These are phyloP conservation scores for Voacanga thouarsii DNA, from an alignment of 257 asterid genomes.

Conservation along the genomic window DNA sequence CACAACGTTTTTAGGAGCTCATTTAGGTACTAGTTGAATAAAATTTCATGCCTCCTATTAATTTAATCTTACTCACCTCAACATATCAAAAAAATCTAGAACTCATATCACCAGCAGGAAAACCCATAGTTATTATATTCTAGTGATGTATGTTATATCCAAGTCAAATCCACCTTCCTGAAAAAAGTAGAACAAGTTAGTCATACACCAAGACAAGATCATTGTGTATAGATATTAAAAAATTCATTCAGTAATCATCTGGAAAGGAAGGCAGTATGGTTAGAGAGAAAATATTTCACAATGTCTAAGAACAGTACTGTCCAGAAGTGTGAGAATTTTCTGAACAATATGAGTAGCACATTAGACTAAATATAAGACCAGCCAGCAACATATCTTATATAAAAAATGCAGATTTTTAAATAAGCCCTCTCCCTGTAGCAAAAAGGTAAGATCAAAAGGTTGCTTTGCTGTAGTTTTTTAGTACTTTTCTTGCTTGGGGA, in stretches of 20 bases:
- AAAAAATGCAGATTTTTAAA: not conserved
- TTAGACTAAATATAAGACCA: not conserved
- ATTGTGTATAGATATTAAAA: not conserved
- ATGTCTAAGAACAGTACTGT: too few relatives aligned
- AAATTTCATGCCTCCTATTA: too few relatives aligned
- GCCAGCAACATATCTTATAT: not conserved
- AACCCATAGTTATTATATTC: conserved; percentile 99
- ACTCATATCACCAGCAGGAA: conserved; percentile 99
- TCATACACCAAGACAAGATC: conserved; percentile 1
- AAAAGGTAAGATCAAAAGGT: not conserved
- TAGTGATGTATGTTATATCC: conserved; percentile 99
- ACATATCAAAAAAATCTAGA: conserved; percentile 95
- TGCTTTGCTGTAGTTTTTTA: too few relatives aligned
- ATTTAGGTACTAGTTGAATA: conserved; percentile 18
- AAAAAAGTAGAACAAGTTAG: conserved; percentile 18
- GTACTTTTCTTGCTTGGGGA: too few relatives aligned
- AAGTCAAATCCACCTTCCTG: conserved; percentile 99
- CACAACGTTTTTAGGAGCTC: conserved; percentile 24
- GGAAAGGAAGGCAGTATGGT: too few relatives aligned
- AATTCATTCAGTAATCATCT: too few relatives aligned
- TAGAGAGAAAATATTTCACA: too few relatives aligned
- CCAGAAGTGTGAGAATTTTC: too few relatives aligned
- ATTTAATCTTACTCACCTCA: too few relatives aligned
- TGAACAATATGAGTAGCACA: not conserved
- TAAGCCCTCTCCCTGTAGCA: not conserved